Base-by-base conservation (phyloP, 2,329 filamentous ascomycete genomes). In the Cladophialophora carrionii region DNA sequence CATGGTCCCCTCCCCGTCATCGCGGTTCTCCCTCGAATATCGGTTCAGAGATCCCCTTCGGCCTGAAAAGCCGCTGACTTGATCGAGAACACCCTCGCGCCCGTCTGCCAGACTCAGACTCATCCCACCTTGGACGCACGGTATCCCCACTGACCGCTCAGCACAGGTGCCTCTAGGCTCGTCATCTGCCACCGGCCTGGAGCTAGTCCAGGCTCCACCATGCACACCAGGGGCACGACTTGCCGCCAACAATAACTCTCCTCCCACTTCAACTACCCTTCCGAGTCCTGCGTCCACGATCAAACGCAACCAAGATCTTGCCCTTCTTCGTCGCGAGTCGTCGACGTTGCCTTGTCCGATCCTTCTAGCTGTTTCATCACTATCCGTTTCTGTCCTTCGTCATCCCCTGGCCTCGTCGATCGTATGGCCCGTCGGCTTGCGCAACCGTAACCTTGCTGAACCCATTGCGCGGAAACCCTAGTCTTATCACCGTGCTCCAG, bases 401-500 rank as follows among this genome's bases (percentile, higher is more conserved):
- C 61, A 31, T 46, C 46, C 49, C 57, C 26, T 34, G 57, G 48
- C 54, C 32, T 58, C 48, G 54, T 60, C 53, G 55, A 62, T 64
- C 63, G 41, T 48, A 61, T 64, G 64, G 62, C 49, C 57, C 46
- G 43, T 63, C 56, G 55, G 54, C 58, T 60, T 58, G 58, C 61
- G 61, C 67, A 61, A 56, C 61, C 63, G 61, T 46, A 54, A 37
- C 41, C 49, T 46, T 55, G 24, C 61, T 65, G 63, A 65, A 59
- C 64, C 58, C 55, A 53, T 62, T 55, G 32, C 64, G 59, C 67
- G 64, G 46, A 60, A 57, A 26, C 43, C 57, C 64, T 60, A 41
- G 61, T 60, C 67, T 66, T 66, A 61, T 64, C 62, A 61, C 64
- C 59, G 59, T 49, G 20, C 34, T 46, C 67, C 61, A 64, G 55